These are phyloP conservation scores for Sedum album DNA, from an alignment of 164 flowering plant genomes.

Conservation along the genomic window DNA sequence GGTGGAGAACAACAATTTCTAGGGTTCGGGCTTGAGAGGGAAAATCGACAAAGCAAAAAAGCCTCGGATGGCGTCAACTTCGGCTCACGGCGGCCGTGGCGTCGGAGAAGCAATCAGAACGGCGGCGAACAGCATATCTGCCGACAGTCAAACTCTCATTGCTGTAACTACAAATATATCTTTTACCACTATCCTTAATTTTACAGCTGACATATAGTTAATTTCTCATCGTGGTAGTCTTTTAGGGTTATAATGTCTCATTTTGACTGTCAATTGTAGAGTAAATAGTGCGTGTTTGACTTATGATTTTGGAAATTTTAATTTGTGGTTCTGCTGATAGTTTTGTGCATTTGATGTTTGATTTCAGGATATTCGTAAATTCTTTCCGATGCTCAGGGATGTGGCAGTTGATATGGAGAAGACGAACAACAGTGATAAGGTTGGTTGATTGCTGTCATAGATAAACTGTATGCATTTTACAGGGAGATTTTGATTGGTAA, in stretches of 20 bases:
- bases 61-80: neutral
- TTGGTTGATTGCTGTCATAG: conserved; percentile 11
- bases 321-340: neutral
- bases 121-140: neutral
- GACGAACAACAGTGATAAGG: conserved; percentile 37
- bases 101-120: neutral
- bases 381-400: neutral
- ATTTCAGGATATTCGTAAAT: neutral
- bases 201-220: neutral
- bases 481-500: neutral
- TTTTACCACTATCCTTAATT: neutral
- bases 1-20: neutral
- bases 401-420: conserved; percentile 67
- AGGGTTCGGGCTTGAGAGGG: neutral
- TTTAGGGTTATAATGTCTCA: too few species aligned
- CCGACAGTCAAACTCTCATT: neutral
- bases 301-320: too few species aligned
- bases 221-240: neutral
- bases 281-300: neutral
- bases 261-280: too few species aligned
- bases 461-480: neutral
- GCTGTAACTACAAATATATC: neutral
- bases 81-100: neutral
- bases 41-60: neutral
- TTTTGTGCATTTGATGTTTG: neutral